Percentiles rank a stretch among this genome's conserved stretches.
These are phyloP conservation scores for barley (Hordeum vulgare) DNA, from an alignment of 176 grass and related monocot genomes.

Conservation along the genomic window DNA sequence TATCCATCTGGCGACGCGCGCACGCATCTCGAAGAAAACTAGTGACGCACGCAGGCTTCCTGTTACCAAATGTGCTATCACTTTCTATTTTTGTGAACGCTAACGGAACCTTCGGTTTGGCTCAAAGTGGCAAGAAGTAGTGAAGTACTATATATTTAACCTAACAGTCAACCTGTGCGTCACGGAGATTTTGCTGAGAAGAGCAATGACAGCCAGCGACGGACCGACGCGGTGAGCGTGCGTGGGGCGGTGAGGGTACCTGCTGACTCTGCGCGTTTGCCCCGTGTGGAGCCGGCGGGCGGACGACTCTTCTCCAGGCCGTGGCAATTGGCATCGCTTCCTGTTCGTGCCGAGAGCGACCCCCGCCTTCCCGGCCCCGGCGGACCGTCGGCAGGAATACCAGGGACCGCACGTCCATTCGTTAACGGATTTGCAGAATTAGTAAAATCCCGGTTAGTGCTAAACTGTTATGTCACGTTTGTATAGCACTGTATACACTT, in stretches of 20 bases:
- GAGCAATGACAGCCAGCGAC: too few species aligned
- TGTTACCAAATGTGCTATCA: neutral
- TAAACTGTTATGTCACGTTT: too few species aligned
- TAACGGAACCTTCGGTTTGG: neutral
- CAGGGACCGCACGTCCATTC: neutral
- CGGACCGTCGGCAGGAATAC: neutral
- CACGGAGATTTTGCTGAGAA: neutral
- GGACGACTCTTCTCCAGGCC: neutral
- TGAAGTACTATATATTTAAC: neutral
- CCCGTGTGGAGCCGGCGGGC: neutral
- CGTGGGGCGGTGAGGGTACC: neutral
- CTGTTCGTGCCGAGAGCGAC: neutral
- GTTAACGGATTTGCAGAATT: neutral
- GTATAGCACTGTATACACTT: too few species aligned
- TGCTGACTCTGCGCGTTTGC: neutral
- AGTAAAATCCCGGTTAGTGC: neutral
- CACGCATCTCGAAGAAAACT: too few species aligned
- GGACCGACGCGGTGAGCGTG: neutral
- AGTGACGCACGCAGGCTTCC: too few species aligned
- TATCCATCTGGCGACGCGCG: too few species aligned
- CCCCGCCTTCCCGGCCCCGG: too few species aligned
- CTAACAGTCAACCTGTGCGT: neutral
- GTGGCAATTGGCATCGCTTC: neutral
- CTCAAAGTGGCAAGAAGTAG: neutral
- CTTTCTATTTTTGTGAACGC: neutral